Evolutionary conservation across 805 yeast species (phyloP).

Genomic region (Ogataea zsoltii): DNA sequence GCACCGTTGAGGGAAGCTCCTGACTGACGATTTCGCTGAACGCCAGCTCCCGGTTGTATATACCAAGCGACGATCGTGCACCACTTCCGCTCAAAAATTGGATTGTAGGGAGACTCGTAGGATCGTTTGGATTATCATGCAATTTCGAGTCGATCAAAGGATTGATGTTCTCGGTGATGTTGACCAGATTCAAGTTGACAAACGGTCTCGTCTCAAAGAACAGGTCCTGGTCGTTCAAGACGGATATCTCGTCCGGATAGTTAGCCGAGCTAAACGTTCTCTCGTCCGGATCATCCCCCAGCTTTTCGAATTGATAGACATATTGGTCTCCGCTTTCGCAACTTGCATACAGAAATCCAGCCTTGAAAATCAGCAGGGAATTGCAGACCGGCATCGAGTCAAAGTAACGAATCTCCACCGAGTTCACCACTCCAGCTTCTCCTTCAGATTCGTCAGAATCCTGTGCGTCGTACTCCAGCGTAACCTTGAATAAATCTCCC

Average conservation of each 20-base stretch:
- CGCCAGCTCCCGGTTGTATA: slow-evolving; percentile 57
- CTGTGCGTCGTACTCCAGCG: slow-evolving; percentile 44
- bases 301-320: slow-evolving; percentile 74
- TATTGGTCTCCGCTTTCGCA: slow-evolving; percentile 61
- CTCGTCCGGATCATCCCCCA: slow-evolving; percentile 57
- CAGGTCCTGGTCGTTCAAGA: slow-evolving; percentile 23
- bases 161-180: slow-evolving; percentile 47
- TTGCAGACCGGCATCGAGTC: slow-evolving; percentile 69
- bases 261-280: slow-evolving; percentile 34
- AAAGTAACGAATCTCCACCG: slow-evolving; percentile 62
- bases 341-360: slow-evolving; percentile 76
- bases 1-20: slow-evolving; percentile 68
- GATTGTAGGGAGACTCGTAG: slow-evolving; percentile 41
- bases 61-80: slow-evolving; percentile 47
- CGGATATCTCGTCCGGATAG: slow-evolving; percentile 37
- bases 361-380: slow-evolving; percentile 58
- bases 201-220: slow-evolving; percentile 38
- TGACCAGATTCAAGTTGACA: slow-evolving; percentile 61
- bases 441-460: slow-evolving; percentile 40
- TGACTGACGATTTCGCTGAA: slow-evolving; percentile 68
- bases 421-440: slow-evolving; percentile 37
- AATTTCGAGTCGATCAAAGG: slow-evolving; percentile 53
- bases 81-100: slow-evolving; percentile 44
- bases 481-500: slow-evolving; percentile 78
- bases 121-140: slow-evolving; percentile 32